Percentiles rank a stretch among this genome's conserved stretches.
These are phyloP conservation scores for Phyllosticta citribraziliensis DNA, from an alignment of 2,329 filamentous ascomycete genomes.

Conservation along the genomic window DNA sequence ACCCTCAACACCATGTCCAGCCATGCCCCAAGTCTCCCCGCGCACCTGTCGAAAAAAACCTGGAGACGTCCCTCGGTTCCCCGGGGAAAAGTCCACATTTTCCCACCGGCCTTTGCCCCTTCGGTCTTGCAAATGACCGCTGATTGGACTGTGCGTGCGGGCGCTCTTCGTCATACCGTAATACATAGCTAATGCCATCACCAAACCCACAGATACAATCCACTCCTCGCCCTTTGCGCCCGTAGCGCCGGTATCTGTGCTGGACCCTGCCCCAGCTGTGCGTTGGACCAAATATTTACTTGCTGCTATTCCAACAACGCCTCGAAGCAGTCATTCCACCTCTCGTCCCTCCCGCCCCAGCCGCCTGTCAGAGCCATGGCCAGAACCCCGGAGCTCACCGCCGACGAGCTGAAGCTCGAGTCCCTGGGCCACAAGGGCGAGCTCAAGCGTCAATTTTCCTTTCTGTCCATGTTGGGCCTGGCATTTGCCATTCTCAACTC, in stretches of 20 bases:
- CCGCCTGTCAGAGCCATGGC: slow-evolving; percentile 1
- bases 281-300: slow-evolving; percentile 4
- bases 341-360: background rate
- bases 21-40: background rate
- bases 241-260: slow-evolving; percentile 3
- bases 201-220: slow-evolving; percentile 6
- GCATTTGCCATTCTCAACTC: slow-evolving; percentile 56
- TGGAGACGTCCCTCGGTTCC: background rate
- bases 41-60: background rate
- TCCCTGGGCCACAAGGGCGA: slow-evolving; percentile 48
- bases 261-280: background rate
- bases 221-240: slow-evolving; percentile 1
- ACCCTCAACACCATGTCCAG: background rate
- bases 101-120: background rate
- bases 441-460: slow-evolving; percentile 48
- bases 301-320: background rate
- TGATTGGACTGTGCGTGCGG: background rate
- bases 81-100: background rate
- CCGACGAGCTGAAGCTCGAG: slow-evolving; percentile 27
- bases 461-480: slow-evolving; percentile 50
- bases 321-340: background rate
- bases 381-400: slow-evolving; percentile 5
- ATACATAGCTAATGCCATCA: slow-evolving; percentile 8
- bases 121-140: background rate
- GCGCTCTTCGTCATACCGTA: background rate